Percentiles rank a stretch among this genome's conserved stretches.
These are phyloP conservation scores for Leccinum sublutescens DNA, from an alignment of 768 basidiomycete genomes.

Conservation along the genomic window DNA sequence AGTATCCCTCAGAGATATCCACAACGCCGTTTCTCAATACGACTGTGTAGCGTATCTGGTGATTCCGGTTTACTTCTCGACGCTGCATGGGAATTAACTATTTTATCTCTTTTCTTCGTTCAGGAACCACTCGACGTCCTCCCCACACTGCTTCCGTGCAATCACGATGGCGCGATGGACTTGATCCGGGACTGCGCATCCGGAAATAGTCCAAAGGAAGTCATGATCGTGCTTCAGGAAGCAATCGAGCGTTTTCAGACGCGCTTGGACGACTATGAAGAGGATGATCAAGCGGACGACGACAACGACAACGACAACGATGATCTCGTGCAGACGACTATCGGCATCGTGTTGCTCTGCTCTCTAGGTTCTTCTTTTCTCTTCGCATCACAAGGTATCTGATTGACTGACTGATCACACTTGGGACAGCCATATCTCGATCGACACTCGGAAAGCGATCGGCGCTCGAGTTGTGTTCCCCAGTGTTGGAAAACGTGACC, in stretches of 20 bases:
- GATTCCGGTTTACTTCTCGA: neutral
- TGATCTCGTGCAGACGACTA: constrained; percentile 11
- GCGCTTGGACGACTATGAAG: constrained; percentile 11
- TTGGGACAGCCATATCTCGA: constrained; percentile 24
- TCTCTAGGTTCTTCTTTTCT: constrained; percentile 18
- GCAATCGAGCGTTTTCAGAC: constrained; percentile 32
- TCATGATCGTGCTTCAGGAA: constrained; percentile 42
- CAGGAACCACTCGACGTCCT: constrained; percentile 43
- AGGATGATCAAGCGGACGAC: neutral
- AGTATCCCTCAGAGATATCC: constrained; percentile 19
- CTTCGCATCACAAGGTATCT: neutral
- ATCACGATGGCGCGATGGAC: constrained; percentile 28
- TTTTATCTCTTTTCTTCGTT: neutral
- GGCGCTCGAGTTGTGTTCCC: constrained; percentile 19
- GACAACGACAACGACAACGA: constrained; percentile 14
- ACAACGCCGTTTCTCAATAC: constrained; percentile 15
- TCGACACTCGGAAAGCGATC: constrained; percentile 25
- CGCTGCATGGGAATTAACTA: neutral
- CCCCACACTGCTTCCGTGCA: constrained; percentile 34
- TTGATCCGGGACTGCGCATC: constrained; percentile 35
- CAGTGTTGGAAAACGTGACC: constrained; percentile 16
- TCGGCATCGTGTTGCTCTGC: constrained; percentile 20
- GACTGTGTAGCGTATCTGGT: constrained; percentile 21
- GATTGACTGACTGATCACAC: neutral
- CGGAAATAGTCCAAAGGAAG: constrained; percentile 39